phyloP scores from a whole-genome alignment of 495 filamentous ascomycete genomes.

The Hypoxylon perforatum region DNA sequence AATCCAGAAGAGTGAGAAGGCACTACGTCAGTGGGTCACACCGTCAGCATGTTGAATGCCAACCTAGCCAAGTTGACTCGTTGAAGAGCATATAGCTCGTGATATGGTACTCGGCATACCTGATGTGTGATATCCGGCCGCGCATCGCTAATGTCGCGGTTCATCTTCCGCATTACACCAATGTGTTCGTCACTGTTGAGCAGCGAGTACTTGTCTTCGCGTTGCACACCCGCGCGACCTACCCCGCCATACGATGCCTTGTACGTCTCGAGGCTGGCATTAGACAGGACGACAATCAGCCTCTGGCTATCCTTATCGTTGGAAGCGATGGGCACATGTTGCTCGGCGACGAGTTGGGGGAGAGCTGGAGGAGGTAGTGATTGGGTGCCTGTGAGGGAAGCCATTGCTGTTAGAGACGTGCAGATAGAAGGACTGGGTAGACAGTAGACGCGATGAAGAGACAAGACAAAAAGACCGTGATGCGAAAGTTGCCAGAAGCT shows the following conservation, averaged over 20 bases:
- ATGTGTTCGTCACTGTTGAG: constrained; percentile 99
- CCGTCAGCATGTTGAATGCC: constrained; percentile 57
- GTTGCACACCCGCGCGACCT: constrained; percentile 70
- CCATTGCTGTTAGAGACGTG: constrained; percentile 39
- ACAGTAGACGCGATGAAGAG: background rate
- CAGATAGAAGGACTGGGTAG: constrained; percentile 7
- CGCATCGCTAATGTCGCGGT: constrained; percentile 96
- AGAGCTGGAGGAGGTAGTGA: constrained; percentile 92
- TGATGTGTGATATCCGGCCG: constrained; percentile 98
- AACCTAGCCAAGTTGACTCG: constrained; percentile 36
- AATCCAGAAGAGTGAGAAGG: constrained; percentile 95
- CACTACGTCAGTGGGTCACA: constrained; percentile 69
- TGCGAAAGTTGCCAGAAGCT: background rate
- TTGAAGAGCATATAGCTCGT: constrained; percentile 28
- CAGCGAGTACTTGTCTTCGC: constrained; percentile 93
- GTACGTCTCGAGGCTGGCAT: constrained; percentile 97
- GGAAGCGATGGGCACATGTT: constrained; percentile 83
- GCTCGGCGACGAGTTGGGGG: constrained; percentile 91
- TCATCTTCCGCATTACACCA: constrained; percentile 99
- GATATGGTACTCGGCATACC: constrained; percentile 61
- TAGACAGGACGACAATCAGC: constrained; percentile 94
- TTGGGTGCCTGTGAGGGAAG: constrained; percentile 70
- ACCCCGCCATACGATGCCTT: constrained; percentile 75
- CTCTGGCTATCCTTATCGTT: constrained; percentile 90
- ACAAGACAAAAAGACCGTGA: background rate